Base-by-base conservation (phyloP, 1,284 basidiomycete genomes). In the Apiotrichum veenhuisii region DNA sequence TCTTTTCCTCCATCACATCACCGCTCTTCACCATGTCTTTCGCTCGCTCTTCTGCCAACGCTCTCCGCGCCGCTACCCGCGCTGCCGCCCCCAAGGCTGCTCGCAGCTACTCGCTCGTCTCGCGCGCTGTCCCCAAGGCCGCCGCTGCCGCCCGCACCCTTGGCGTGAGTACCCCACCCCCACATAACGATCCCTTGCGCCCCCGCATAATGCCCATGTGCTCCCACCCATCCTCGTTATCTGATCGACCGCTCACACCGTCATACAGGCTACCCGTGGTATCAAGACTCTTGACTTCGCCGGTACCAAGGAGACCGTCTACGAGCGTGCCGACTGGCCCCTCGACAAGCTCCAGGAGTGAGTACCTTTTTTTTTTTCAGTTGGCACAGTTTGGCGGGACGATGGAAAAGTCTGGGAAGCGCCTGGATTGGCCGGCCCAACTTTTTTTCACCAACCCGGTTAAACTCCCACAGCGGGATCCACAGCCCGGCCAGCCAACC, bases 291-390 rank as follows among this genome's bases (percentile, higher is more conserved):
- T 98, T 72, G 89, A 98, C 83, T 98, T 98, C 80, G 92, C 95
- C 65, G 93, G 94, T 67, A 88, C 88, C 64, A 86, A 95, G 75
- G 95, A 98, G 82, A 85, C 84, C 67, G 93, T 98, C 56, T 98
- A 97, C 79, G 95, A 98, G 84, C 91, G 94, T 66, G 85, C 84
- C 71, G 95, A 99, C 84, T 99, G 96, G 96, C 96, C 95, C 43
- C 81, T 95, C 61, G 86, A 92, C 70, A 97, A 91, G 81, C 87
- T 99, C 76, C 95, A 98, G 79, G 93, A 98, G 76, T 81, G 74
- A 64, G 74, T 72, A 10, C 42, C 25, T 44, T 40, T 38, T 25
- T 42, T 47, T 41, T 34, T 47, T 33, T 33, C n/a, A 7, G 18
- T 33, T 10, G 25, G n/a, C 15, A 45, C 12, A 26, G 27, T 54